Percentiles rank a stretch among this genome's conserved stretches.
Evolutionary conservation across 768 basidiomycete species (phyloP).

Genomic region (Symmetrospora coprosmae): DNA sequence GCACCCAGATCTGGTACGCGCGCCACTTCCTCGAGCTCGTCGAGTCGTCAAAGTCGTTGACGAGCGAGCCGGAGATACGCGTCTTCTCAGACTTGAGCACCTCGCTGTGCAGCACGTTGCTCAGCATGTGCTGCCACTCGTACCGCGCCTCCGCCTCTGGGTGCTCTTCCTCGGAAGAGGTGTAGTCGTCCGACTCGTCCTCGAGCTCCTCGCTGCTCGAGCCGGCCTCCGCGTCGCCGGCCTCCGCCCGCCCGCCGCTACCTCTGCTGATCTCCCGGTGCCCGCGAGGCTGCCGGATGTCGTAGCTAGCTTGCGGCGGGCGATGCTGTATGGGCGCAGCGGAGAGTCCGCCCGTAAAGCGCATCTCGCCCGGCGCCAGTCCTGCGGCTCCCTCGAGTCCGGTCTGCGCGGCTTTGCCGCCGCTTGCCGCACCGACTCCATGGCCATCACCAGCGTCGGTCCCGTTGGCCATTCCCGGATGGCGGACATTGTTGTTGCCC

Average conservation of each 20-base stretch:
- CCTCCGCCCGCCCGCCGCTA: neutral
- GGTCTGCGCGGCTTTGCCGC: neutral
- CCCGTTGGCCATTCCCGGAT: neutral
- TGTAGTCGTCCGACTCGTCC: constrained; percentile 42
- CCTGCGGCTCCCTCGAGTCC: neutral
- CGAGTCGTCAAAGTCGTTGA: constrained; percentile 44
- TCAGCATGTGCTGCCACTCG: constrained; percentile 92
- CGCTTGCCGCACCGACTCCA: neutral
- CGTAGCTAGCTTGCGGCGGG: constrained; percentile 9
- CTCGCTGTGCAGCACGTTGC: constrained; percentile 83
- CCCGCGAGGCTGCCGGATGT: neutral
- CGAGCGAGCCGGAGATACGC: constrained; percentile 66
- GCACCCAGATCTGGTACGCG: constrained; percentile 64
- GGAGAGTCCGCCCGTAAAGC: neutral
- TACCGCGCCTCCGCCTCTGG: constrained; percentile 58
- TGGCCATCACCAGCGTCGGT: neutral
- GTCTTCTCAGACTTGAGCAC: constrained; percentile 90
- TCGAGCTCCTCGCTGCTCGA: neutral
- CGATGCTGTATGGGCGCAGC: constrained; percentile 5
- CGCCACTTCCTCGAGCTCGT: constrained; percentile 37
- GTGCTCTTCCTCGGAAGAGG: constrained; percentile 48
- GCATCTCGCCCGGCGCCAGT: neutral
- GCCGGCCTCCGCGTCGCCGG: neutral
- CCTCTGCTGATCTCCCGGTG: no score
- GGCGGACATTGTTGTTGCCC: neutral